Evolutionary conservation across 441 rosid genomes (phyloP).

Genomic region (Gossypium trilobum): DNA sequence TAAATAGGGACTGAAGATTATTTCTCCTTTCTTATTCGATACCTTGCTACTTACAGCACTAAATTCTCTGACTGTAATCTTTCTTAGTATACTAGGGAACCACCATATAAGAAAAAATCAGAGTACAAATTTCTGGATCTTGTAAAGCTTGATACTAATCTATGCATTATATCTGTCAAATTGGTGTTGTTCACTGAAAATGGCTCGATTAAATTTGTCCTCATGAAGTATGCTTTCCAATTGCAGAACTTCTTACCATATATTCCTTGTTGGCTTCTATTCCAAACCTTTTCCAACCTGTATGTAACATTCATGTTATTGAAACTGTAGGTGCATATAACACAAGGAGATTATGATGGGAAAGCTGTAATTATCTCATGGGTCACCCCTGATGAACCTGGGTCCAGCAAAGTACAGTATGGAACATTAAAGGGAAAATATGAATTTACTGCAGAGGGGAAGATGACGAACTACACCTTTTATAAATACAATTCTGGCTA

Average conservation of each 20-base stretch:
- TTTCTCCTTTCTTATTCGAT: neutral
- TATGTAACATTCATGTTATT: slow-evolving; percentile 5
- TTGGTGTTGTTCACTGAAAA: neutral
- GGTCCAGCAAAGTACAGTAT: slow-evolving; percentile 49
- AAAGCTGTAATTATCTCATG: slow-evolving; percentile 80
- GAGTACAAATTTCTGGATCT: neutral
- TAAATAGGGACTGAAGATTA: neutral
- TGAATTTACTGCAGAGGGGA: slow-evolving; percentile 56
- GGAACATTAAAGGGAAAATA: slow-evolving; percentile 39
- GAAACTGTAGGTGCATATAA: slow-evolving; percentile 63
- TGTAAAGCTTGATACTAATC: neutral
- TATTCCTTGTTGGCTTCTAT: neutral
- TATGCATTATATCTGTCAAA: neutral
- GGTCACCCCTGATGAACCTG: slow-evolving; percentile 79
- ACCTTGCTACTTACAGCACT: neutral
- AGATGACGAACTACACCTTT: slow-evolving; percentile 55
- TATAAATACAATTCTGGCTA: slow-evolving; percentile 74
- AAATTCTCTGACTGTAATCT: neutral
- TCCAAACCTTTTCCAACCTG: neutral
- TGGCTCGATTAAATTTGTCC: neutral
- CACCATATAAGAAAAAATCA: slow-evolving; percentile 14
- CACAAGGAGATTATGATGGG: slow-evolving; percentile 93
- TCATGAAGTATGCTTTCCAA: neutral
- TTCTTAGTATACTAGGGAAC: neutral
- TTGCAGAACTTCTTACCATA: neutral